Conservation (phyloP, 2,329 filamentous ascomycete species). For the Talaromyces amestolkiae region DNA sequence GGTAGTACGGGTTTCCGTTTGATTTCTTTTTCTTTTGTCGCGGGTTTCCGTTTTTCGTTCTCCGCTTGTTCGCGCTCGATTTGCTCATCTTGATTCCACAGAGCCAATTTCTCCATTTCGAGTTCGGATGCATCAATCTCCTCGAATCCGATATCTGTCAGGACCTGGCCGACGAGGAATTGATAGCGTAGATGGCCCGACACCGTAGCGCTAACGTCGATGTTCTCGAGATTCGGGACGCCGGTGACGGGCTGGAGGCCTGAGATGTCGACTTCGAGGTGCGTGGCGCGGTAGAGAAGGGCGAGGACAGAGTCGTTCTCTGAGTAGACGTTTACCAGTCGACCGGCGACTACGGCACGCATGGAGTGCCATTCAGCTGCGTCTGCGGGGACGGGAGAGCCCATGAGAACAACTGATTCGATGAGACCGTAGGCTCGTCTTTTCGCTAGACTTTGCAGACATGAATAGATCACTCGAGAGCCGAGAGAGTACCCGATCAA, state of each 20-base stretch:
- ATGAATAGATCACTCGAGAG: conserved; percentile 77
- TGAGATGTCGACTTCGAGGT: conserved; percentile 77
- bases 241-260: conserved; percentile 71
- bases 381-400: conserved; percentile 72
- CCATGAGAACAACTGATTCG: conserved; percentile 79
- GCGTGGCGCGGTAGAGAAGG: conserved; percentile 82
- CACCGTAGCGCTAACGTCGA: conserved; percentile 64
- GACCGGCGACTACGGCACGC: conserved; percentile 73
- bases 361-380: conserved; percentile 72
- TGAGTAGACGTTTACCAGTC: conserved; percentile 84
- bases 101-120: conserved; percentile 43
- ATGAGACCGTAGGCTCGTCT: conserved; percentile 78
- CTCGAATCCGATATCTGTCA: conserved; percentile 67
- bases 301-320: conserved; percentile 83
- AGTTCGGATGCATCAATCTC: conserved; percentile 55
- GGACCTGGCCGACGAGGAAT: conserved; percentile 63
- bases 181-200: conserved; percentile 70
- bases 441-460: conserved; percentile 72
- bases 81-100: conserved; percentile 38
- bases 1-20: background rate
- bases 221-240: conserved; percentile 57
- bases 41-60: conserved; percentile 32
- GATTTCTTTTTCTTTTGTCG: conserved; percentile 21
- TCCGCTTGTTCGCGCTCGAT: conserved; percentile 37
- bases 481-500: conserved; percentile 80